Base-by-base conservation (phyloP, 495 filamentous ascomycete genomes). In the Aspergillus leporis region DNA sequence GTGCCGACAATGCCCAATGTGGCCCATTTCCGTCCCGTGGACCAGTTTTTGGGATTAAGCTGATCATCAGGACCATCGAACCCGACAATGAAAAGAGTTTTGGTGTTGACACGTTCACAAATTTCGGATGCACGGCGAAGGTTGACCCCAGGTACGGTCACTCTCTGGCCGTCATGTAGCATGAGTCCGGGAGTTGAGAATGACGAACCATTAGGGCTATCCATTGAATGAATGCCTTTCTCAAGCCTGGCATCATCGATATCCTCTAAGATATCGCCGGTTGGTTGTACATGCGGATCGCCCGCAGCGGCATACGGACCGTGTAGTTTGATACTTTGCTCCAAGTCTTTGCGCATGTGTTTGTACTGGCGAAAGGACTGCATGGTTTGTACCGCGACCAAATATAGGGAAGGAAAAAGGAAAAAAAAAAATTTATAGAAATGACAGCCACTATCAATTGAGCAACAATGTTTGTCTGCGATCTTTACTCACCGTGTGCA, bases 1-100 rank as follows among this genome's bases (percentile, higher is more conserved):
- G 53, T 55, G 21, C 53, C 53, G 12, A 55, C 53, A 34, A 55
- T 55, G 5, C 53, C 53, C 16, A 46, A 28, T 25, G 48, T 46
- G 6, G n/a, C 40, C 51, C 51, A 53, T 41, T 53, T 53, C 18
- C 38, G 38, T 25, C 51, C 32, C 0, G n/a, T 10, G 1, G 51
- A 53, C 51, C 51, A 53, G 16, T 53, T 53, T 12, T 38, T 38
- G 12, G 51, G 51, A 16, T 53, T 53, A 4, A 53, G 21, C 3
- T 28, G 32, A 16, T 53, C 51, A n/a, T 53, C 51, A 10, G 51
- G 32, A 12, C 32, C 16, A n/a, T 53, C 32, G 34, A 38, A 53
- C 6, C 51, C 51, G 31, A 53, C 51, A n/a, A 53, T 40, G 23
- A 53, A 53, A 3, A 53, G 18, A 0, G 22, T 25, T n/a, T 40